Conservation (phyloP, 1,284 basidiomycete species). For the Inonotus hispidus region DNA sequence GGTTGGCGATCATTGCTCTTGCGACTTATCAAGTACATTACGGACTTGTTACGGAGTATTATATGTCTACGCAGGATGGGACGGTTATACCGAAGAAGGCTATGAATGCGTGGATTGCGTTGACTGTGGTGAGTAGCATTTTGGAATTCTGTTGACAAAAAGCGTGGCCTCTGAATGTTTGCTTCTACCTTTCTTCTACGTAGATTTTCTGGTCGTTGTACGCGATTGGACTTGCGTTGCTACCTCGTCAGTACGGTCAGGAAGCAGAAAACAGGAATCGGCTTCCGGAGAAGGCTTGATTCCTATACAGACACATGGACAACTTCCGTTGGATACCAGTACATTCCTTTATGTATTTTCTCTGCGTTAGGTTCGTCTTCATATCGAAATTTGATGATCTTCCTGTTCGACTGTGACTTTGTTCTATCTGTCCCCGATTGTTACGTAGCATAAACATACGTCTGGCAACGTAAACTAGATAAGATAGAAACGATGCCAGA, state of each 20-base stretch:
- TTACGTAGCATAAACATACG: too few relatives aligned
- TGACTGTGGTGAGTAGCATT: conserved; percentile 8
- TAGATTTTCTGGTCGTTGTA: conserved; percentile 48
- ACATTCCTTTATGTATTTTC: neutral
- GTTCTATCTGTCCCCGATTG: too few relatives aligned
- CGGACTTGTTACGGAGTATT: conserved; percentile 44
- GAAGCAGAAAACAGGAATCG: conserved; percentile 26
- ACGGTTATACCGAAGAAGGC: conserved; percentile 37
- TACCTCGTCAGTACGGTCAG: conserved; percentile 41
- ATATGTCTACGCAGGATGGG: conserved; percentile 29
- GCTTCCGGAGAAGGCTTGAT: conserved; percentile 4
- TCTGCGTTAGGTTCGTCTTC: too few relatives aligned
- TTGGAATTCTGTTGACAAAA: too few relatives aligned
- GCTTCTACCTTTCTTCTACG: neutral
- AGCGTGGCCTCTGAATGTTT: neutral
- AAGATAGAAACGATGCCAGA: too few relatives aligned
- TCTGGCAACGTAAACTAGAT: too few relatives aligned
- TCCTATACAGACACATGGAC: neutral
- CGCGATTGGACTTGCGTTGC: conserved; percentile 34
- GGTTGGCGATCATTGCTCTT: conserved; percentile 40
- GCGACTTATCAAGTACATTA: conserved; percentile 48
- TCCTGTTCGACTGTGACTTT: too few relatives aligned
- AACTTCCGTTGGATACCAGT: neutral
- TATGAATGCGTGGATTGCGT: conserved; percentile 38
- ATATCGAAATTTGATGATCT: too few relatives aligned